A percentile compares a stretch with the other conserved stretches of the same genome.
phyloP scores from a whole-genome alignment of 2,329 filamentous ascomycete species.

The Acrocalymma vagum region DNA sequence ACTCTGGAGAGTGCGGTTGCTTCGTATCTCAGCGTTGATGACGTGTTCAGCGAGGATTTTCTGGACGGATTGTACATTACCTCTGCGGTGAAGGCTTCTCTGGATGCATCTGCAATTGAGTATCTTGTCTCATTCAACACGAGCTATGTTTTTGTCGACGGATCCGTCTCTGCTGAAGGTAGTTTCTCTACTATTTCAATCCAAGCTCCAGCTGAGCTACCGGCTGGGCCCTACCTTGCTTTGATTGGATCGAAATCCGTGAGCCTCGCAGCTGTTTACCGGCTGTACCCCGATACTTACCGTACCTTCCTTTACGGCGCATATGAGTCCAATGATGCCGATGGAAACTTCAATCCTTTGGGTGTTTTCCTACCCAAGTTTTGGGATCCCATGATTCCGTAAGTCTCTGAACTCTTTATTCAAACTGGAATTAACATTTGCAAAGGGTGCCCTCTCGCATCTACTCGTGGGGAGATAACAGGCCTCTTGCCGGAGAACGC shows the following conservation, averaged over 20 bases:
- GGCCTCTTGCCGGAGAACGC: conserved; percentile 37
- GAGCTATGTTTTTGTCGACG: conserved; percentile 23
- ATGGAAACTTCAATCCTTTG: conserved; percentile 28
- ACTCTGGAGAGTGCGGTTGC: conserved; percentile 37
- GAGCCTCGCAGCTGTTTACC: conserved; percentile 34
- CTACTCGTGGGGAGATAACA: conserved; percentile 44
- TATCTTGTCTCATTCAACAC: conserved; percentile 24
- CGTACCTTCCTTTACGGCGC: conserved; percentile 40
- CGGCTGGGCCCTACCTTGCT: conserved; percentile 41
- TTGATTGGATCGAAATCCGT: conserved; percentile 15
- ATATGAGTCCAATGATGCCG: conserved; percentile 33
- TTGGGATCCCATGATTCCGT: conserved; percentile 40
- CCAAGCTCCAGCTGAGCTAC: conserved; percentile 14
- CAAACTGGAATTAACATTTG: not conserved
- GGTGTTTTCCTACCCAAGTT: conserved; percentile 34
- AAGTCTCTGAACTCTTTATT: conserved; percentile 7
- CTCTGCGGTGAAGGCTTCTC: conserved; percentile 26
- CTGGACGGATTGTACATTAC: conserved; percentile 42
- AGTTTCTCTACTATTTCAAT: conserved; percentile 16
- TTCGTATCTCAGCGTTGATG: conserved; percentile 43
- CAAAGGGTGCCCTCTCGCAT: conserved; percentile 49
- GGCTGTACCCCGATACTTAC: conserved; percentile 39
- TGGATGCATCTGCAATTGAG: conserved; percentile 28
- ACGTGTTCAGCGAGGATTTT: conserved; percentile 49
- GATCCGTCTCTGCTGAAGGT: conserved; percentile 13